These are phyloP conservation scores for Entophlyctis helioformis DNA, from an alignment of 192 early-diverging fungal species.

Conservation along the genomic window DNA sequence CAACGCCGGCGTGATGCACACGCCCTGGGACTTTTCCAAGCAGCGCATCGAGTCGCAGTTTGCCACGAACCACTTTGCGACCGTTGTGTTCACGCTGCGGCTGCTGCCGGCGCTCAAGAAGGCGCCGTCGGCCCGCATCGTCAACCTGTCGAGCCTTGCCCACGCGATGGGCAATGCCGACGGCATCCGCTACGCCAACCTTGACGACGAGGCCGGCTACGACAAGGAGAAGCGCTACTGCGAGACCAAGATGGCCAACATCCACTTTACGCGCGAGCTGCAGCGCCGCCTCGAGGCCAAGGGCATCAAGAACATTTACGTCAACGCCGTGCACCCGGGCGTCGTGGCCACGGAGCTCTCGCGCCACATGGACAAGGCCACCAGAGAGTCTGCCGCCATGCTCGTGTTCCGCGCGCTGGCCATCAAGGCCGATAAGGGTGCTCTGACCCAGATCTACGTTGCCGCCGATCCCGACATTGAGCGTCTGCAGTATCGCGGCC, in stretches of 20 bases:
- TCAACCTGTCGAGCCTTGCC: conserved; percentile 17
- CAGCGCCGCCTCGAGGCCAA: conserved; percentile 15
- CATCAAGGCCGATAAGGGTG: conserved; percentile 13
- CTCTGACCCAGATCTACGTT: conserved; percentile 14
- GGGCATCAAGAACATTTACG: conserved; percentile 14
- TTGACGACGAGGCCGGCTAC: conserved; percentile 17
- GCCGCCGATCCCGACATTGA: conserved; percentile 8
- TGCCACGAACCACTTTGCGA: conserved; percentile 29
- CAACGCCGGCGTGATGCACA: conserved; percentile 15
- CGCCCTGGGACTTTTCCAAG: conserved; percentile 18
- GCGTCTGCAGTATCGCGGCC: neutral
- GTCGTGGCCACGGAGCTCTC: conserved; percentile 13
- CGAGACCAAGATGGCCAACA: conserved; percentile 37
- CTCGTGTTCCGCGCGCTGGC: conserved; percentile 1
- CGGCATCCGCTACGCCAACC: conserved; percentile 28
- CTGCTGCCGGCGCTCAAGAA: conserved; percentile 21
- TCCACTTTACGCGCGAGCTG: conserved; percentile 31
- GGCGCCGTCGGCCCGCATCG: conserved; percentile 28
- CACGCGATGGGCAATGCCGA: conserved; percentile 9
- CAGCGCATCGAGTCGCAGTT: conserved; percentile 39
- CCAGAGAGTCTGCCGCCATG: too few species aligned
- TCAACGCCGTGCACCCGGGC: conserved; percentile 42
- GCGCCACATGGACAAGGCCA: neutral
- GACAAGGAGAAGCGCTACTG: conserved; percentile 17
- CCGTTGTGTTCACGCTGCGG: conserved; percentile 20